Conservation (phyloP, 768 basidiomycete species). For the Dentipellis fragilis region DNA sequence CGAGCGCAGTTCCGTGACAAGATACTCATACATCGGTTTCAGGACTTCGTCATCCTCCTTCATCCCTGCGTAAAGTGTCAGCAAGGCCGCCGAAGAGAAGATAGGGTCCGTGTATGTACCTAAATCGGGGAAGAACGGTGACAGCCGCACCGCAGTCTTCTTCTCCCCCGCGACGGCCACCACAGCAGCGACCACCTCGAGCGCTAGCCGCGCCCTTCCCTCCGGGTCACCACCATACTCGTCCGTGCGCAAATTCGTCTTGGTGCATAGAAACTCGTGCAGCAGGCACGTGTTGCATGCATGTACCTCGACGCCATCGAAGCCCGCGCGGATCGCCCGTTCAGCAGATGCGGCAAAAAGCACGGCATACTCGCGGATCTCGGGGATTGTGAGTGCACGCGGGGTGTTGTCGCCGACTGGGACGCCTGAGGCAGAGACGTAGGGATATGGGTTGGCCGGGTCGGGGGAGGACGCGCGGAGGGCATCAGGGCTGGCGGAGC, state of each 20-base stretch:
- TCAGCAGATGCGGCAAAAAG: slow-evolving; percentile 22
- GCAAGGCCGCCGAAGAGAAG: no score
- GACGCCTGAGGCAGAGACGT: background rate
- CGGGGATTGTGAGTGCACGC: slow-evolving; percentile 12
- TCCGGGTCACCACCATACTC: slow-evolving; percentile 35
- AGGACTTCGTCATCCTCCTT: slow-evolving; percentile 12
- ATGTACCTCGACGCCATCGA: slow-evolving; percentile 21
- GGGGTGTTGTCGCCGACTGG: background rate
- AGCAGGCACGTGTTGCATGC: slow-evolving; percentile 21
- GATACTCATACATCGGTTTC: slow-evolving; percentile 16
- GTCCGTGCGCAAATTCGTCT: slow-evolving; percentile 29
- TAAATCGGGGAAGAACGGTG: slow-evolving; percentile 13
- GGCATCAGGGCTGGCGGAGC: slow-evolving; percentile 10
- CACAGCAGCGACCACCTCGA: slow-evolving; percentile 28
- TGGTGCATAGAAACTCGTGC: slow-evolving; percentile 32
- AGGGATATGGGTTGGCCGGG: background rate
- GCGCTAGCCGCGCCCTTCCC: slow-evolving; percentile 29
- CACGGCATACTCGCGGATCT: slow-evolving; percentile 13
- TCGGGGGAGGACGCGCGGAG: slow-evolving; percentile 1
- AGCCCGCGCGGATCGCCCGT: slow-evolving; percentile 21
- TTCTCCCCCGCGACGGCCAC: slow-evolving; percentile 24
- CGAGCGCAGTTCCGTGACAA: slow-evolving; percentile 15
- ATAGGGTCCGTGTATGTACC: background rate
- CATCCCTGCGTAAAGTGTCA: slow-evolving; percentile 2
- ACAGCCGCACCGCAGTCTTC: slow-evolving; percentile 24